phyloP scores from a whole-genome alignment of 2,329 filamentous ascomycete species.

The Aspergillus pseudoterreus region DNA sequence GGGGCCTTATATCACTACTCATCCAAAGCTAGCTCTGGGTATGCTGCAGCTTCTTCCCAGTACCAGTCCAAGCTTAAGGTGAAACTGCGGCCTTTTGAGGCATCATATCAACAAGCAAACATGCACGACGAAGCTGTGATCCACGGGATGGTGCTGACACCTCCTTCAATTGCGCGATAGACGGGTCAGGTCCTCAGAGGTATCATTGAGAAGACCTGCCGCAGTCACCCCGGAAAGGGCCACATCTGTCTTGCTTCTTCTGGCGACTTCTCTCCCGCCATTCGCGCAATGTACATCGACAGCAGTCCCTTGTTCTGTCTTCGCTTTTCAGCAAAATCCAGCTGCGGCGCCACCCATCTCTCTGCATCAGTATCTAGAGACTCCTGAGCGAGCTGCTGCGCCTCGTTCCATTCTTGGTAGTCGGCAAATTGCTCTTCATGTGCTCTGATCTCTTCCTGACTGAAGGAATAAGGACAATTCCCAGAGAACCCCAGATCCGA shows the following conservation, averaged over 20 bases:
- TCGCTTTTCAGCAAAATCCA: conserved; percentile 24
- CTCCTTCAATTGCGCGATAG: too few species aligned
- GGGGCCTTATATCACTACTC: too few species aligned
- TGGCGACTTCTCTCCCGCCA: conserved; percentile 14
- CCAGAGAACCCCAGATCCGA: conserved; percentile 20
- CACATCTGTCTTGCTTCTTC: conserved; percentile 18
- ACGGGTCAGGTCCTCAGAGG: too few species aligned
- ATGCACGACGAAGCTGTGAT: too few species aligned
- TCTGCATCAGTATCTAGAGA: conserved; percentile 32
- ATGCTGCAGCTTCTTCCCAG: too few species aligned
- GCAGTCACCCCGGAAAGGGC: conserved; percentile 13
- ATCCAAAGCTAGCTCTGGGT: too few species aligned
- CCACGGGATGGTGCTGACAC: too few species aligned
- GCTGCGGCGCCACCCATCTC: conserved; percentile 31
- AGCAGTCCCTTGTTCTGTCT: conserved; percentile 24
- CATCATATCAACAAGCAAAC: too few species aligned
- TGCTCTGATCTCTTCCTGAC: conserved; percentile 22
- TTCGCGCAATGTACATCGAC: conserved; percentile 15
- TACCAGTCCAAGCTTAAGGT: too few species aligned
- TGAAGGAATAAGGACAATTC: conserved; percentile 27
- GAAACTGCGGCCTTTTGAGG: too few species aligned
- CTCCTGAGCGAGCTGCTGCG: conserved; percentile 24
- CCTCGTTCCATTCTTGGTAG: conserved; percentile 25
- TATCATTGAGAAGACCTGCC: too few species aligned
- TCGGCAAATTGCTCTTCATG: conserved; percentile 28